A percentile compares a stretch with the other conserved stretches of the same genome.
Conservation (phyloP, 305 asterid species). For the Withania somnifera region DNA sequence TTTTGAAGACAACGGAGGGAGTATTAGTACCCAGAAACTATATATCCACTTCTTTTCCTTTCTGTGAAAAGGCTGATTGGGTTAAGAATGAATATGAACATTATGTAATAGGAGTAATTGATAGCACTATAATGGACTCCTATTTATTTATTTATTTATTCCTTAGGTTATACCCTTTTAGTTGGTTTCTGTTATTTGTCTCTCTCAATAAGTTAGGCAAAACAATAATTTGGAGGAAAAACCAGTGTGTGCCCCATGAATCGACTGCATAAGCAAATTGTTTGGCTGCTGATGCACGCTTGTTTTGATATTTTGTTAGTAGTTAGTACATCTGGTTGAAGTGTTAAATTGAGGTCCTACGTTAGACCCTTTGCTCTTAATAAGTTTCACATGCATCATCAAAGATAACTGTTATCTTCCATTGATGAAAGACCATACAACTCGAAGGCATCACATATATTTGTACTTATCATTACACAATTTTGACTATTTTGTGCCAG, state of each 20-base stretch:
- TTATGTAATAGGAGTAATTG: not conserved
- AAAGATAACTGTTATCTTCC: not conserved
- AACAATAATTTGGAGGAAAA: not conserved
- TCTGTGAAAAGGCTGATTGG: not conserved
- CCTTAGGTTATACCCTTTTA: not conserved
- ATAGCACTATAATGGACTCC: not conserved
- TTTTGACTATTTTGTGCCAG: not conserved
- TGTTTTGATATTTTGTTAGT: not conserved
- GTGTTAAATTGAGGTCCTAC: not conserved
- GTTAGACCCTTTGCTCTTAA: not conserved
- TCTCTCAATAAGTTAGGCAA: not conserved
- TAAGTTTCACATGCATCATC: not conserved
- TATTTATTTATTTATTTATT: no score
- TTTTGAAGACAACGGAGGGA: no score
- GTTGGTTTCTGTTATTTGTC: not conserved
- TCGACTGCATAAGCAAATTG: not conserved
- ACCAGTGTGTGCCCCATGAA: not conserved
- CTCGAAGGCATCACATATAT: not conserved
- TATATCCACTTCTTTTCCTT: no score
- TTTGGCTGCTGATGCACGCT: not conserved
- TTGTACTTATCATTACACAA: not conserved
- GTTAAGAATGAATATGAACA: no score
- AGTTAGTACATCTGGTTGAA: not conserved
- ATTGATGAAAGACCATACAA: not conserved
- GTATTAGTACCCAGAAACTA: no score